These are phyloP conservation scores for Macrotyloma uniflorum DNA, from an alignment of 306 rosid genomes.

Conservation along the genomic window DNA sequence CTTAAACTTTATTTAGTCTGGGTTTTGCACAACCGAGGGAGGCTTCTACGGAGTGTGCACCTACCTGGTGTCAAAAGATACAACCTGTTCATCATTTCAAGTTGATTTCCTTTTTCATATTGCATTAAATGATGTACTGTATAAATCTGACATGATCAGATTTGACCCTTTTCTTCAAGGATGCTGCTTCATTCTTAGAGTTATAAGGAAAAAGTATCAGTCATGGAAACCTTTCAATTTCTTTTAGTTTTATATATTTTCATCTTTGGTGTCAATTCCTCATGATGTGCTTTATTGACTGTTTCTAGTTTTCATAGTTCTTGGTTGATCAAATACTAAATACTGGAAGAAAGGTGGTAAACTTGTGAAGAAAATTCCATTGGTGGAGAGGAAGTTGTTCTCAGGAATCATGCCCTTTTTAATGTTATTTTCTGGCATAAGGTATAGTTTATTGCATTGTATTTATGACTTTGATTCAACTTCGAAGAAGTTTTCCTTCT, in stretches of 20 bases:
- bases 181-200: neutral
- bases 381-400: neutral
- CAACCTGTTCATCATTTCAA: neutral
- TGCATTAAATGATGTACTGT: neutral
- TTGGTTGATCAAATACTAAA: slow-evolving; percentile 6
- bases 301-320: neutral
- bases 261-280: neutral
- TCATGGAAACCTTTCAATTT: neutral
- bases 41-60: slow-evolving; percentile 21
- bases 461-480: slow-evolving; percentile 1
- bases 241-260: neutral
- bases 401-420: slow-evolving; percentile 27
- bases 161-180: slow-evolving; percentile 8
- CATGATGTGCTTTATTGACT: neutral
- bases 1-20: neutral
- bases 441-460: slow-evolving; percentile 29
- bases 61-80: neutral
- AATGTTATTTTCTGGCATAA: slow-evolving; percentile 43
- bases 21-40: slow-evolving; percentile 27
- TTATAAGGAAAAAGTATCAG: neutral
- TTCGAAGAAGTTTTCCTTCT: slow-evolving; percentile 8
- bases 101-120: neutral
- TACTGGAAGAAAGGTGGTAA: neutral
- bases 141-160: too few relatives aligned
- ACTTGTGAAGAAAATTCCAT: neutral